Evolutionary conservation across 2,329 filamentous ascomycete species (phyloP), one percentile per base, ranked within the genome.

Genomic region (Furcasterigmium sp.): DNA sequence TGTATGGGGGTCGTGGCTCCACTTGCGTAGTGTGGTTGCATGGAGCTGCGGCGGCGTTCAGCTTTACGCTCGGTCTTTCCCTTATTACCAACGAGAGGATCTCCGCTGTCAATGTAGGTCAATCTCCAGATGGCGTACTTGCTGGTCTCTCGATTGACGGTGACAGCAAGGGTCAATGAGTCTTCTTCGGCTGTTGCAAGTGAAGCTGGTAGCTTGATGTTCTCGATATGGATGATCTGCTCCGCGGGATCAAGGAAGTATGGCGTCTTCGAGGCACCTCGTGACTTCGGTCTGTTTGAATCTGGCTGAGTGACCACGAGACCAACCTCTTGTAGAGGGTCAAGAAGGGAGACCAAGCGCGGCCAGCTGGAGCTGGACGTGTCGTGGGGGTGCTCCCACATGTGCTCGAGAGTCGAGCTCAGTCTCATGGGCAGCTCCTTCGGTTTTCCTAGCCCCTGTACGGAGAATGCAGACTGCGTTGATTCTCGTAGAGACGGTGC

Each of bases 101-200:
- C 76, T 49, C 85, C 81, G 47, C 84, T 82, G 23, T 84, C 76
- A 42, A 90, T 70, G 59, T 95, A 95, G 36, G 81, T 77, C 41
- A 91, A 76, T 46, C 82, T 84, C 91, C 91, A 97, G 37, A 97
- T 73, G 3, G 84, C 93, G 58, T 94, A 90, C 54, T 82, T 76
- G 52, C 81, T 85, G 3, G 80, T 80, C 51, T 88, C 84, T 43
- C 81, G 70, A 57, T 96, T 95, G 48, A 85, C 72, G 1, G 91
- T 96, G 40, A 96, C 78, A 10, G 88, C 83, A 44, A 97, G 68
- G 10, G 86, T 76, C 20, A 96, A 66, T 15, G 73, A 72, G 23
- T 73, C 67, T 42, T 69, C 67, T 37, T 57, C 44, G 51, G 53
- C 43, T 58, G 58, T 39, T 69, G 37, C 42, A 13, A 43, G 42